Conservation (phyloP, 2,329 filamentous ascomycete genomes). For the Arthrobotrys entomopaga region DNA sequence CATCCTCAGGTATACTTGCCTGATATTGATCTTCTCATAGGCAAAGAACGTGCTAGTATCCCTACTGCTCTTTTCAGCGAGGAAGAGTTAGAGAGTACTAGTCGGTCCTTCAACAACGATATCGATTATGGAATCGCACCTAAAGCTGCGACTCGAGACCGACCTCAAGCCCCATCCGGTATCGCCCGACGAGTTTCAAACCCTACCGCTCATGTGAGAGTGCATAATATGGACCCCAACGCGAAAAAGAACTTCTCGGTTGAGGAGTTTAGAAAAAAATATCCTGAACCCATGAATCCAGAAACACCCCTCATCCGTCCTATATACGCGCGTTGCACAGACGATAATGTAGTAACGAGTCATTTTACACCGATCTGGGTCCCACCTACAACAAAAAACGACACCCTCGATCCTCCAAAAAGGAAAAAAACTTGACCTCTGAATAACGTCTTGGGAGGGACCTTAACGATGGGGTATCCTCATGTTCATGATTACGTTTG, state of each 20-base stretch:
- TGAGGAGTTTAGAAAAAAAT: not conserved
- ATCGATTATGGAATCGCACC: not conserved
- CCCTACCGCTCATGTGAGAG: not conserved
- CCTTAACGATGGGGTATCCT: too few relatives aligned
- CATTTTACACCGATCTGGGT: too few relatives aligned
- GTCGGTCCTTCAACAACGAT: not conserved
- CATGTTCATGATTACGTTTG: too few relatives aligned
- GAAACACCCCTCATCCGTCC: slow-evolving; percentile 4
- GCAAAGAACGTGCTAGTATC: not conserved
- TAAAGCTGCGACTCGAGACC: too few relatives aligned
- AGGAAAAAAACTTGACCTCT: too few relatives aligned
- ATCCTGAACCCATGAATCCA: not conserved
- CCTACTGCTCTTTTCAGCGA: slow-evolving; percentile 5
- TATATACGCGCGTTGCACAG: not conserved
- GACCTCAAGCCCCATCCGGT: not conserved
- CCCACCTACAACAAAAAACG: too few relatives aligned
- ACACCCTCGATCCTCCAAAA: too few relatives aligned
- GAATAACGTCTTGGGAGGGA: too few relatives aligned
- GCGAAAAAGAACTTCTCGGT: not conserved
- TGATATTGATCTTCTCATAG: slow-evolving; percentile 15
- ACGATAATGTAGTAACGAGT: too few relatives aligned
- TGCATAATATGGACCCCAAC: too few relatives aligned
- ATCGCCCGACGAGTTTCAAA: not conserved
- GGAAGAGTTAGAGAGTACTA: slow-evolving; percentile 1
- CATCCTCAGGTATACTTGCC: not conserved